Conservation (phyloP, 2,329 filamentous ascomycete species). For the Pseudogymnoascus sp. region DNA sequence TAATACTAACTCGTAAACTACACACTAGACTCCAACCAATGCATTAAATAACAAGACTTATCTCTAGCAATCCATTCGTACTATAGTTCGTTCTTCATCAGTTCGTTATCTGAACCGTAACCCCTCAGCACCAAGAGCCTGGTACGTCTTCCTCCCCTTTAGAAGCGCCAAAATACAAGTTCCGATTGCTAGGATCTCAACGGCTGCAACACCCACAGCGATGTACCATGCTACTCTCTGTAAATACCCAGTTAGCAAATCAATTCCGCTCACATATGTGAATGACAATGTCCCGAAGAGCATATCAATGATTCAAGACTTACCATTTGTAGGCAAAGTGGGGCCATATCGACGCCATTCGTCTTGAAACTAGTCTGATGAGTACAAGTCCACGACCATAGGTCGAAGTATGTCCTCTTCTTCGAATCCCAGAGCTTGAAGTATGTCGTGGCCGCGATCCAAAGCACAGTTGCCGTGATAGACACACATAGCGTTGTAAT, state of each 20-base stretch:
- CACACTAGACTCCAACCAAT: background rate
- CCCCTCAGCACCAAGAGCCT: background rate
- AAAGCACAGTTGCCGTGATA: background rate
- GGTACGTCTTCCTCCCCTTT: background rate
- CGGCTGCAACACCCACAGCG: background rate
- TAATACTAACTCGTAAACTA: background rate
- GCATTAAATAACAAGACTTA: background rate
- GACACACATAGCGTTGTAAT: background rate
- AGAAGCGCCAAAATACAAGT: background rate
- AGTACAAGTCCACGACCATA: background rate
- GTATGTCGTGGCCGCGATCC: background rate
- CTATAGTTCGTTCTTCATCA: background rate
- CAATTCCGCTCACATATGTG: background rate
- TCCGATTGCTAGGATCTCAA: background rate
- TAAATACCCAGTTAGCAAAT: background rate
- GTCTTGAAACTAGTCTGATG: background rate
- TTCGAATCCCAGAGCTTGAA: background rate
- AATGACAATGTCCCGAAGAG: background rate
- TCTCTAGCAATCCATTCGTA: background rate
- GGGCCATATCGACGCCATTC: background rate
- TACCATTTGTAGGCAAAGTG: background rate
- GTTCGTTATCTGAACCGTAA: background rate
- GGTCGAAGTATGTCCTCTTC: background rate
- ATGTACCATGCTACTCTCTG: slow-evolving; percentile 6
- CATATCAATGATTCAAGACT: background rate